phyloP scores from a whole-genome alignment of 2,329 filamentous ascomycete genomes.

The Penicillium sp. region DNA sequence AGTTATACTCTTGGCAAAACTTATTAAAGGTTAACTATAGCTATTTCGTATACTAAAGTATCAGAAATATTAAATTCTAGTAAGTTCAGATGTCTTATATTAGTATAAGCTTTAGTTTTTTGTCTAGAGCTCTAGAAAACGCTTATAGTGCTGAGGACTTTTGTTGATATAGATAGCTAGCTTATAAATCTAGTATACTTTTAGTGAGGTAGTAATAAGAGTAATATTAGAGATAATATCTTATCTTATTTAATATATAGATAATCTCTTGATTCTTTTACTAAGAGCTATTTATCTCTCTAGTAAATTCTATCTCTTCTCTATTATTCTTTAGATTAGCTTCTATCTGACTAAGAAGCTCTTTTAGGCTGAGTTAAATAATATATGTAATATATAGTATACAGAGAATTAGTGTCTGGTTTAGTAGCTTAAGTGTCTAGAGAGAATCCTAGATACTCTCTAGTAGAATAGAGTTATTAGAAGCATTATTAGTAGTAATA shows the following conservation, averaged over 20 bases:
- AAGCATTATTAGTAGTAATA: slow-evolving; percentile 13
- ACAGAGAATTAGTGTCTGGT: not conserved
- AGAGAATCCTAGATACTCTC: not conserved
- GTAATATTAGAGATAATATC: no score
- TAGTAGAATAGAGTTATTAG: slow-evolving; percentile 9
- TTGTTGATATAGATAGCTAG: slow-evolving; percentile 12
- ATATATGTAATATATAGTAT: slow-evolving; percentile 11
- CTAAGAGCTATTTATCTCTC: not conserved
- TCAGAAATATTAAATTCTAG: slow-evolving; percentile 17
- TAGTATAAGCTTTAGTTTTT: slow-evolving; percentile 8
- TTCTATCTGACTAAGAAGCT: slow-evolving; percentile 12
- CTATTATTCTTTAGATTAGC: slow-evolving; percentile 6
- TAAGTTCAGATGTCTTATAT: slow-evolving; percentile 16
- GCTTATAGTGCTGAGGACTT: slow-evolving; percentile 7
- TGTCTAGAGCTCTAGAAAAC: slow-evolving; percentile 8
- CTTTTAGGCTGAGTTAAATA: slow-evolving; percentile 12
- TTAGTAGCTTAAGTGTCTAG: not conserved
- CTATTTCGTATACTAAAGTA: slow-evolving; percentile 10
- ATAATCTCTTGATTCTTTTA: not conserved
- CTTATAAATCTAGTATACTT: not conserved
- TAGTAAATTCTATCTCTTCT: not conserved
- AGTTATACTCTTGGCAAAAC: not conserved
- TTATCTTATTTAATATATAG: not conserved
- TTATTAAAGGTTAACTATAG: slow-evolving; percentile 3
- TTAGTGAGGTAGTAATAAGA: not conserved